Percentiles rank a stretch among this genome's conserved stretches.
Evolutionary conservation across 2,329 filamentous ascomycete genomes (phyloP).

Genomic region (Cladobotryum mycophilum): DNA sequence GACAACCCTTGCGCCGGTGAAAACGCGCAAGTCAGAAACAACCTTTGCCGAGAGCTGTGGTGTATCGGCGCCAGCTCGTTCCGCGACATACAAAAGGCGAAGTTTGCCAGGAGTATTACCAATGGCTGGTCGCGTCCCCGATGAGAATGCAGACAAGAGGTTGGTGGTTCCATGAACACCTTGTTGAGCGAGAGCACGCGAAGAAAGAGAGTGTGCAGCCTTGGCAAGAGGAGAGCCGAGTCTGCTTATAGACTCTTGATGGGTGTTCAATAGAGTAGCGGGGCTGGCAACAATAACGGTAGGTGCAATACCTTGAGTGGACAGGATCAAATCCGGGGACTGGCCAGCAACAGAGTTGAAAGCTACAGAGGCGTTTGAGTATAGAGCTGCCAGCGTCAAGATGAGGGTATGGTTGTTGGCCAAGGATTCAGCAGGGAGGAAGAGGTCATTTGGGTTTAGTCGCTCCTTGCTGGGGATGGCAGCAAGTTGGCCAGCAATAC

Average conservation of each 20-base stretch:
- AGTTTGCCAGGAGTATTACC: slow-evolving; percentile 64
- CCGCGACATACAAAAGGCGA: slow-evolving; percentile 73
- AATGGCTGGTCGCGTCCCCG: slow-evolving; percentile 52
- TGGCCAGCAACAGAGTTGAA: slow-evolving; percentile 81
- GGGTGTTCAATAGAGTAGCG: slow-evolving; percentile 62
- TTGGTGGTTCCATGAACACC: slow-evolving; percentile 63
- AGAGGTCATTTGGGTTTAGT: slow-evolving; percentile 67
- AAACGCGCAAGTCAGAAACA: slow-evolving; percentile 75
- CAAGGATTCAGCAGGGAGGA: slow-evolving; percentile 78
- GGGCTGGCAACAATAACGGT: slow-evolving; percentile 78
- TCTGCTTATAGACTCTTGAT: slow-evolving; percentile 54
- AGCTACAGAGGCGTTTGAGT: slow-evolving; percentile 75
- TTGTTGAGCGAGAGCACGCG: slow-evolving; percentile 58
- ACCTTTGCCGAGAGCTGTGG: slow-evolving; percentile 61
- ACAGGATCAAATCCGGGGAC: slow-evolving; percentile 63
- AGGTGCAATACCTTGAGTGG: slow-evolving; percentile 68
- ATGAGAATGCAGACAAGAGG: slow-evolving; percentile 42
- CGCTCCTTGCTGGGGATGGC: slow-evolving; percentile 70
- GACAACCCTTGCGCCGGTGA: slow-evolving; percentile 71
- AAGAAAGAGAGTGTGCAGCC: slow-evolving; percentile 65
- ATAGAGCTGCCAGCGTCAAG: slow-evolving; percentile 76
- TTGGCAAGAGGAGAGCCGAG: slow-evolving; percentile 59
- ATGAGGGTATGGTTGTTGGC: slow-evolving; percentile 73
- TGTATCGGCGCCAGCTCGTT: slow-evolving; percentile 57
- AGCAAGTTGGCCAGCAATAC: slow-evolving; percentile 68